Evolutionary conservation across 169 alveolate species (phyloP).

Genomic region (Plasmodium knowlesi): DNA sequence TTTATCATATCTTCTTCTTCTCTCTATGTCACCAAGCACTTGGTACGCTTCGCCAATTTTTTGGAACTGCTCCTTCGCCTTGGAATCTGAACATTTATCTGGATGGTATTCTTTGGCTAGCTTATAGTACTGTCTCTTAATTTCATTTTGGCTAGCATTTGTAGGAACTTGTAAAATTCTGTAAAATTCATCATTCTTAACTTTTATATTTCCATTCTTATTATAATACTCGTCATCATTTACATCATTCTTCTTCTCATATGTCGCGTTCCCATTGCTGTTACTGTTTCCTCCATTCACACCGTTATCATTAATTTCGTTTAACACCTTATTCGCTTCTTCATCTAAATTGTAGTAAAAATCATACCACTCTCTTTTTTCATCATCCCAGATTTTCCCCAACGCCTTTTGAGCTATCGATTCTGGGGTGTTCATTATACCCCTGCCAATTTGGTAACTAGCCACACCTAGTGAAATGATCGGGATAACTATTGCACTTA

Average conservation of each 20-base stretch:
- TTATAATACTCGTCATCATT: conserved; percentile 59
- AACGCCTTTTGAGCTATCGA: conserved; percentile 87
- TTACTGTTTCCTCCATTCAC: conserved; percentile 3
- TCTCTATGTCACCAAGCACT: conserved; percentile 94
- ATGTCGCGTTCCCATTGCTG: conserved; percentile 16
- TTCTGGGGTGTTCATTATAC: conserved; percentile 91
- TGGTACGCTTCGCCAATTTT: conserved; percentile 93
- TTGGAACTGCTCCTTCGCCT: conserved; percentile 90
- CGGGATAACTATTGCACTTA: conserved; percentile 91
- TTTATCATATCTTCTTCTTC: conserved; percentile 92
- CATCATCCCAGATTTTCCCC: conserved; percentile 92
- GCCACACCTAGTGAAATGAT: conserved; percentile 91
- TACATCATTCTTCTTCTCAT: conserved; percentile 7
- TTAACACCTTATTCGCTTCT: conserved; percentile 79
- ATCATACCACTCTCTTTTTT: conserved; percentile 87
- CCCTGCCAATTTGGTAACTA: conserved; percentile 91
- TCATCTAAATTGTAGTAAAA: conserved; percentile 87
- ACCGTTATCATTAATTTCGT: conserved; percentile 63
- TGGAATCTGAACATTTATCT: conserved; percentile 93
- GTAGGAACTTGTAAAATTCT: conserved; percentile 87
- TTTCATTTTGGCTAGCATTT: conserved; percentile 86
- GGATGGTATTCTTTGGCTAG: conserved; percentile 94
- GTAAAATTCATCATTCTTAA: conserved; percentile 88
- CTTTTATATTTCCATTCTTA: conserved; percentile 72
- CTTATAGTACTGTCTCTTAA: conserved; percentile 88